Evolutionary conservation across 768 basidiomycete species (phyloP).

Genomic region (Clavaria fumosa): DNA sequence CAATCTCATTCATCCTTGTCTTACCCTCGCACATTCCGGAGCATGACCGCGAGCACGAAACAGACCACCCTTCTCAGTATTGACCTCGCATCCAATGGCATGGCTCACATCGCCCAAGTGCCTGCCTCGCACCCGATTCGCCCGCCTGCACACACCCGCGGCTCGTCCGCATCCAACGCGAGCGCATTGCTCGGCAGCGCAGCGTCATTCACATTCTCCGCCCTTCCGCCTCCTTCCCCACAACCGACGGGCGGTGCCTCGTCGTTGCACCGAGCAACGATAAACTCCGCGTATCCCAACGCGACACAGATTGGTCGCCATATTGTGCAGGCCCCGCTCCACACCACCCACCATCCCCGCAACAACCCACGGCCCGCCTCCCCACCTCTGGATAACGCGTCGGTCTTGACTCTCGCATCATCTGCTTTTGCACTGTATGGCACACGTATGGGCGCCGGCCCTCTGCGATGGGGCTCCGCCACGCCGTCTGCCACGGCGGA

Average conservation of each 20-base stretch:
- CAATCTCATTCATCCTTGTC: conserved; percentile 74
- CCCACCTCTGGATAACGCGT: conserved; percentile 84
- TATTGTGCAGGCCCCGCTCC: conserved; percentile 65
- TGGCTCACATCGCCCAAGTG: conserved; percentile 87
- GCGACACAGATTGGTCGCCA: conserved; percentile 16
- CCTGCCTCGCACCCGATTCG: conserved; percentile 39
- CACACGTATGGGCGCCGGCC: conserved; percentile 30
- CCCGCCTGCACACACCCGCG: conserved; percentile 41
- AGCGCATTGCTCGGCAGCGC: conserved; percentile 30
- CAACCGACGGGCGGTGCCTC: conserved; percentile 29
- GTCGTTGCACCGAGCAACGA: conserved; percentile 18
- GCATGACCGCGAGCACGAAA: conserved; percentile 80
- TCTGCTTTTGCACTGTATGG: conserved; percentile 74
- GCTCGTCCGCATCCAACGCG: conserved; percentile 40
- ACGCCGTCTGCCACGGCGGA: conserved; percentile 38
- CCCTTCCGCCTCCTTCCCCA: conserved; percentile 35
- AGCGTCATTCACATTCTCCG: conserved; percentile 59
- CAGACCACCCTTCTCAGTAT: conserved; percentile 90
- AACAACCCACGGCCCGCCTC: conserved; percentile 92
- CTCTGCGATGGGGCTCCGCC: conserved; percentile 26
- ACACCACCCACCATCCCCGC: conserved; percentile 85
- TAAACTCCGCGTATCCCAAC: conserved; percentile 15
- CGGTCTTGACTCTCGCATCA: conserved; percentile 82
- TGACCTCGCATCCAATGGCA: conserved; percentile 50
- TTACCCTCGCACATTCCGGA: conserved; percentile 65